phyloP scores from a whole-genome alignment of 495 filamentous ascomycete genomes.

The Penicillium ochrochloron region DNA sequence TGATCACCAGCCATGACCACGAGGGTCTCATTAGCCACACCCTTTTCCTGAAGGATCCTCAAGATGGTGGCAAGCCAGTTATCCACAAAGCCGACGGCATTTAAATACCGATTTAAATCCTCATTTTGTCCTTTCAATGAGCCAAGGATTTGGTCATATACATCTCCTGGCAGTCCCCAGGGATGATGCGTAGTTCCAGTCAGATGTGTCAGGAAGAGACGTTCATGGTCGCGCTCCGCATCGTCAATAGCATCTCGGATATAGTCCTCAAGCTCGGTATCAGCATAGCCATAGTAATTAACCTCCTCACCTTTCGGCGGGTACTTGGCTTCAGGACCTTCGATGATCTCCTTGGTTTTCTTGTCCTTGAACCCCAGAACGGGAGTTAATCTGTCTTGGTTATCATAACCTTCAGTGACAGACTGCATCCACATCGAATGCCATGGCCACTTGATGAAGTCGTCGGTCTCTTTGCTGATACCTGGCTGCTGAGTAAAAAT shows the following conservation, averaged over 20 bases:
- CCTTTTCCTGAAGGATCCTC: conserved; percentile 43
- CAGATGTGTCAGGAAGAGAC: conserved; percentile 53
- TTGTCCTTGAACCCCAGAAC: conserved; percentile 47
- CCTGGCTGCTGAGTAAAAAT: conserved; percentile 41
- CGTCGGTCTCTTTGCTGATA: conserved; percentile 30
- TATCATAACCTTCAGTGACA: conserved; percentile 52
- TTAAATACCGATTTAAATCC: conserved; percentile 45
- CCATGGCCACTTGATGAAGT: conserved; percentile 46
- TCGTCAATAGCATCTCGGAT: conserved; percentile 51
- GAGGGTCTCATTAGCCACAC: conserved; percentile 49
- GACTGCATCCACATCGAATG: conserved; percentile 55
- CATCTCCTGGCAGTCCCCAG: conserved; percentile 43
- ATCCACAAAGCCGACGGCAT: conserved; percentile 48
- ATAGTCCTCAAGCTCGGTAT: conserved; percentile 50
- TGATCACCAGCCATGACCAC: conserved; percentile 53
- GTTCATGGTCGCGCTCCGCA: conserved; percentile 46
- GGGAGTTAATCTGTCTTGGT: conserved; percentile 46
- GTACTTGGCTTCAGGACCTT: conserved; percentile 41
- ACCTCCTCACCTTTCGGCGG: conserved; percentile 42
- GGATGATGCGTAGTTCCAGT: conserved; percentile 57
- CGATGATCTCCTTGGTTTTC: conserved; percentile 47
- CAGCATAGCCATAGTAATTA: conserved; percentile 57
- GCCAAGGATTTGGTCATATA: conserved; percentile 28
- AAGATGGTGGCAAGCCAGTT: conserved; percentile 45
- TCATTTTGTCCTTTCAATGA: conserved; percentile 18